Evolutionary conservation across 805 yeast species (phyloP), one percentile per base, ranked within the genome.

Genomic region (Grigorovia humatica): DNA sequence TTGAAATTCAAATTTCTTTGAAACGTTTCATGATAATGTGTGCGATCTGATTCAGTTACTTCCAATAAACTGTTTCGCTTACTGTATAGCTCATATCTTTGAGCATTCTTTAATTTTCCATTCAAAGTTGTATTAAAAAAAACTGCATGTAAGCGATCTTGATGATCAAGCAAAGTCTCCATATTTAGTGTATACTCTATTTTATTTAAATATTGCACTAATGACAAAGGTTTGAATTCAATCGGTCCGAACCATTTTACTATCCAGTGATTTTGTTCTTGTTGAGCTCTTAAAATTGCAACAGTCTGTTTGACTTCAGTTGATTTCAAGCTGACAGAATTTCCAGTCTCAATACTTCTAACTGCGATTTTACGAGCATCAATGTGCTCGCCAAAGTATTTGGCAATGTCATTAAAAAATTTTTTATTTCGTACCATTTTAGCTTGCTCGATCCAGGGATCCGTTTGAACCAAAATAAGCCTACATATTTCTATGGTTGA

Each of bases 381-480:
- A n/a, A 67, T 58, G 4, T 66, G 69, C 48, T 66, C 68, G 52
- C 67, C 66, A 53, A 66, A 68, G 45, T 56, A 68, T 43, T 59
- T 56, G 13, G 63, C 55, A 9, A 67, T 64, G 52, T 68, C 70
- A 52, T 67, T 67, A 52, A 64, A 68, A 44, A 68, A 64, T 48
- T 65, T 62, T 52, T 73, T 63, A 18, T 67, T 68, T 42, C 88
- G 75, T 38, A 80, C 83, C 17, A 62, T 59, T 46, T 65, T 72
- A 2, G 88, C 86, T 59, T 84, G 88, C 35, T 80, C 87, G 27
- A 67, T 73, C 90, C 90, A 84, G 9, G 90, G 90, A 60, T 84
- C 90, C 54, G 70, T 72, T 44, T 72, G 72, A 13, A 73, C 49
- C 48, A 72, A 30, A 8, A 57, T 59, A 43, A 82, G 57, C 50